Evolutionary conservation across 805 yeast species (phyloP), one percentile per base, ranked within the genome.

Genomic region (Myxozyma vanderwaltii): DNA sequence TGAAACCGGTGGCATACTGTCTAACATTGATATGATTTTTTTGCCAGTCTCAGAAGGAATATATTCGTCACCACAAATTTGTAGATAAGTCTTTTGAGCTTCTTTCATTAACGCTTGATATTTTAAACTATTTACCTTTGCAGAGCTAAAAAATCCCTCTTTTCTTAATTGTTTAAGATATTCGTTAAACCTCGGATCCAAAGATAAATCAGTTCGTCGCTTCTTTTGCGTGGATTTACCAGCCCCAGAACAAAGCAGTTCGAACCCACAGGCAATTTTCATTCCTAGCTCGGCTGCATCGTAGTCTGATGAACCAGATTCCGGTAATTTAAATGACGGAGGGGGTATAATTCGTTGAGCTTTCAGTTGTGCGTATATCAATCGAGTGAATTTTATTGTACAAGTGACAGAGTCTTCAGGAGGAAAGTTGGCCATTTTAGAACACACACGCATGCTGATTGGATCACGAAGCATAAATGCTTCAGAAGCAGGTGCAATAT

Each of bases 211-310:
- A 43, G 38, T 33, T 8, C 53, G 51, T 23, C 33, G 58, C 29
- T 33, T 46, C 51, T 47, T 54, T 13, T 15, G 19, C 44, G 40
- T 36, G 7, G 56, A 38, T 31, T 52, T 52, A 4, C 58, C 61
- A 17, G 57, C 51, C 4, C 60, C 60, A 19, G 60, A 51, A 26
- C 63, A 62, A 4, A 68, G 59, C 43, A 67, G 39, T 51, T 68
- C 71, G 38, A 69, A 52, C 2, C 67, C 71, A 23, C 65, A 58
- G 12, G 70, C 54, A 8, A 69, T 23, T 47, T 68, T 69, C 58
- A 59, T 59, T 1, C 71, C 71, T 15, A 69, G 53, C 38, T 59
- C 66, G 2, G 58, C 60, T 33, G 31, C 47, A 4, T 47, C 63
- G 38, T 54, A 50, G 13, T 40, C 58, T 15, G 26, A 8, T 10